A percentile compares a stretch with the other conserved stretches of the same genome.
These are phyloP conservation scores for Solanum appendiculatum DNA, from an alignment of 257 asterid species.

Conservation along the genomic window DNA sequence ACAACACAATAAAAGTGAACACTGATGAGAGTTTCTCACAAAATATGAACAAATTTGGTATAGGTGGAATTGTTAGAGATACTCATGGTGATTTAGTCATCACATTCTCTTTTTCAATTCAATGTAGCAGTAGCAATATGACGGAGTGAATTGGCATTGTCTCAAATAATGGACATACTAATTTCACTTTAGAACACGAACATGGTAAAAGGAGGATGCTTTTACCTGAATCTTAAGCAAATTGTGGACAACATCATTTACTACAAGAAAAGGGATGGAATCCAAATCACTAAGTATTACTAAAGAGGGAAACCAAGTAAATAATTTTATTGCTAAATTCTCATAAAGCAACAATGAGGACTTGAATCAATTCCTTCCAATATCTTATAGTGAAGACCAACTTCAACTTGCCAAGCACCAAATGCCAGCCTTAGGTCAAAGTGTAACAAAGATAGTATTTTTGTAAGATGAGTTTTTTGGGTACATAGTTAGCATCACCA, in stretches of 20 bases:
- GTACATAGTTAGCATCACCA: no score
- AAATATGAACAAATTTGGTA: no score
- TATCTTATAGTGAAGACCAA: background rate
- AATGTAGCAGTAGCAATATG: no score
- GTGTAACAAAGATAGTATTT: no score
- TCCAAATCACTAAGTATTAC: background rate
- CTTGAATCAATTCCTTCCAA: background rate
- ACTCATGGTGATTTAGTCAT: no score
- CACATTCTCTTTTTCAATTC: no score
- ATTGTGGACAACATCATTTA: background rate
- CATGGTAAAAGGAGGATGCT: background rate
- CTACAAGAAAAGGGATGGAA: background rate
- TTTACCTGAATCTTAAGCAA: background rate
- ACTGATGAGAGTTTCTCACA: no score
- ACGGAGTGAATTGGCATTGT: no score
- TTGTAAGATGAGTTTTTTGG: no score
- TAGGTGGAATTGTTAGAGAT: no score
- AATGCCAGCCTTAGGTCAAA: background rate
- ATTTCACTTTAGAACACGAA: background rate
- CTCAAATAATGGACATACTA: background rate
- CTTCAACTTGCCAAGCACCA: background rate
- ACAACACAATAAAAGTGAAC: no score
- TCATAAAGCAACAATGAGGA: background rate
- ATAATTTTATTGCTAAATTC: background rate
- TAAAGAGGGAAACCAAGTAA: background rate